Evolutionary conservation across 305 asterid species (phyloP).

Genomic region (Fraxinus nigra): DNA sequence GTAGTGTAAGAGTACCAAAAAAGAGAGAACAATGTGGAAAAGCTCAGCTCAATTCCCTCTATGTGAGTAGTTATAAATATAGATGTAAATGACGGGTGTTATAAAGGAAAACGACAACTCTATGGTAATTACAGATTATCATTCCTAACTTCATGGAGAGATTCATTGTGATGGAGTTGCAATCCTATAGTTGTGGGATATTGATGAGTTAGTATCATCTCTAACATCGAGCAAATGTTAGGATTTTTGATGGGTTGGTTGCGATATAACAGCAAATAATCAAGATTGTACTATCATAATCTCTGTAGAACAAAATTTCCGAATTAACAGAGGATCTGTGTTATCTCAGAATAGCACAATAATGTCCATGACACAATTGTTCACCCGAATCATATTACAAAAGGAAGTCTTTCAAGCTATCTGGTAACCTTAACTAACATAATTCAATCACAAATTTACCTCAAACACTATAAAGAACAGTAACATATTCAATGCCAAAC

Average conservation of each 20-base stretch:
- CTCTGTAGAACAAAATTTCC: background rate
- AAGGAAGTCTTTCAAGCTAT: background rate
- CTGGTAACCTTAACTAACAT: background rate
- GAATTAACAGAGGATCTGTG: background rate
- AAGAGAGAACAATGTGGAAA: background rate
- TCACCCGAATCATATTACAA: background rate
- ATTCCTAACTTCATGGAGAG: background rate
- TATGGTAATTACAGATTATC: background rate
- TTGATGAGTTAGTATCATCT: background rate
- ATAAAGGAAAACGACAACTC: background rate
- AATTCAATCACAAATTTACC: background rate
- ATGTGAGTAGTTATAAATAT: background rate
- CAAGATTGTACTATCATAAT: background rate
- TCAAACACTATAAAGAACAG: background rate
- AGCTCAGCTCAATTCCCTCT: background rate
- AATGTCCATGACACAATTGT: background rate
- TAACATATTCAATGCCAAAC: background rate
- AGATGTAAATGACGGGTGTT: background rate
- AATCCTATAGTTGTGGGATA: background rate
- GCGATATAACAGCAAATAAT: background rate
- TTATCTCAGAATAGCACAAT: background rate
- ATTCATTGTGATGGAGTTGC: background rate
- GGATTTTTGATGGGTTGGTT: background rate
- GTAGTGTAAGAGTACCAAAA: background rate
- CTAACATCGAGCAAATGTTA: background rate